A percentile compares a stretch with the other conserved stretches of the same genome.
Evolutionary conservation across 306 rosid species (phyloP).

Genomic region (Inga oerstediana): DNA sequence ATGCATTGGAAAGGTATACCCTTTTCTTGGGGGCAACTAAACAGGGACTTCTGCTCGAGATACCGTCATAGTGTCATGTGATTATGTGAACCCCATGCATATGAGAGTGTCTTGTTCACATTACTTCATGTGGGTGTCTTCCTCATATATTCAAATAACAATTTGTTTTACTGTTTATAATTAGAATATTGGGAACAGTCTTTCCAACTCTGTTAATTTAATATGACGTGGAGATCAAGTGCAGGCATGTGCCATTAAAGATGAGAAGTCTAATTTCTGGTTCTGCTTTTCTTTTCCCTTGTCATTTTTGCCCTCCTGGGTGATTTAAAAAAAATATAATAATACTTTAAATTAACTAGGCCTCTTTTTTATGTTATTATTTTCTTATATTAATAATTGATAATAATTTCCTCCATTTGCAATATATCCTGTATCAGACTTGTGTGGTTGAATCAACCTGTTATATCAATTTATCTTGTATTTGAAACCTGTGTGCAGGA

Average conservation of each 20-base stretch:
- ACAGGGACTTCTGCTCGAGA: not conserved
- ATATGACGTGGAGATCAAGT: not conserved
- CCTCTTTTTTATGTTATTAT: not conserved
- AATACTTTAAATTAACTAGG: constrained; percentile 16
- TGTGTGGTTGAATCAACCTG: not conserved
- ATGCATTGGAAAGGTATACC: not conserved
- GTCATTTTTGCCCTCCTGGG: not conserved
- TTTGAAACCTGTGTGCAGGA: constrained; percentile 57
- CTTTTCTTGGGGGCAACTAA: not conserved
- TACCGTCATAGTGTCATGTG: not conserved
- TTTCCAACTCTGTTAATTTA: not conserved
- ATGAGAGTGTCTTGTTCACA: not conserved
- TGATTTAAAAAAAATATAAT: not conserved
- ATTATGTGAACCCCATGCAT: not conserved
- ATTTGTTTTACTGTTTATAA: not conserved
- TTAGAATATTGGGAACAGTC: not conserved
- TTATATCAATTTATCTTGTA: not conserved
- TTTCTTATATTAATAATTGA: not conserved
- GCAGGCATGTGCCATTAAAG: not conserved
- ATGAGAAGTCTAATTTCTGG: not conserved
- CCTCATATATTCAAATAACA: not conserved
- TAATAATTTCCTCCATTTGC: not conserved
- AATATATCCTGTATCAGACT: not conserved
- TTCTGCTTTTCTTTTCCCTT: not conserved
- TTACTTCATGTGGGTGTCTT: not conserved